These are phyloP conservation scores for Inga laurina DNA, from an alignment of 306 rosid genomes.

Conservation along the genomic window DNA sequence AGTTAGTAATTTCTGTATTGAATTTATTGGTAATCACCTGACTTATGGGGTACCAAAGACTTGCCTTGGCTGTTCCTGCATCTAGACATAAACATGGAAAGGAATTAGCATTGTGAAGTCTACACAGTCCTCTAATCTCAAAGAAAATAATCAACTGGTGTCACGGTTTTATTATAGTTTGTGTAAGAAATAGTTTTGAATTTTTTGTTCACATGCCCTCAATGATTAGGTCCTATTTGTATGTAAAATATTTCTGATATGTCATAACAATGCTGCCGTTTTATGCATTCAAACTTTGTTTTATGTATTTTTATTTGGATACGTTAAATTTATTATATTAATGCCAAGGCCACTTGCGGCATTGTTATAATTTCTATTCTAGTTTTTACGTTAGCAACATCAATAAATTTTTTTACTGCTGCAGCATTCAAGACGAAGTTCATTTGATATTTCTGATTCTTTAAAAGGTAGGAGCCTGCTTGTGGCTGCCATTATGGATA, in stretches of 20 bases:
- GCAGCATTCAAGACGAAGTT: constrained; percentile 81
- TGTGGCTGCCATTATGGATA: constrained; percentile 95
- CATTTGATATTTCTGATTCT: constrained; percentile 76
- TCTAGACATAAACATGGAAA: background rate
- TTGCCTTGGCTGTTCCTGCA: background rate
- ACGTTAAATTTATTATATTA: background rate
- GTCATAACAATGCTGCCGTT: background rate
- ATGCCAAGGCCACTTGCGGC: constrained; percentile 26
- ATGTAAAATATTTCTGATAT: background rate
- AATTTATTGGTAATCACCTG: background rate
- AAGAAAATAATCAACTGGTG: background rate
- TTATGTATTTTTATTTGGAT: constrained; percentile 10
- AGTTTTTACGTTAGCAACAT: constrained; percentile 40
- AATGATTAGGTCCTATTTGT: background rate
- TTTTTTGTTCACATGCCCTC: background rate
- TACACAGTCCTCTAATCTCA: constrained; percentile 5
- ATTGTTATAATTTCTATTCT: constrained; percentile 31
- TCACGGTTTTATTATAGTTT: background rate
- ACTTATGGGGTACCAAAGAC: background rate
- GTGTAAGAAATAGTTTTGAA: background rate
- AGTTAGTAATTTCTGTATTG: background rate
- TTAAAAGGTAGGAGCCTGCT: constrained; percentile 98
- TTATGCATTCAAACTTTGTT: constrained; percentile 17
- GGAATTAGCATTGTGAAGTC: background rate
- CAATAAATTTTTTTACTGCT: constrained; percentile 44